Evolutionary conservation across 208 protist species (phyloP).

Genomic region (Sergeia podlipaevii): DNA sequence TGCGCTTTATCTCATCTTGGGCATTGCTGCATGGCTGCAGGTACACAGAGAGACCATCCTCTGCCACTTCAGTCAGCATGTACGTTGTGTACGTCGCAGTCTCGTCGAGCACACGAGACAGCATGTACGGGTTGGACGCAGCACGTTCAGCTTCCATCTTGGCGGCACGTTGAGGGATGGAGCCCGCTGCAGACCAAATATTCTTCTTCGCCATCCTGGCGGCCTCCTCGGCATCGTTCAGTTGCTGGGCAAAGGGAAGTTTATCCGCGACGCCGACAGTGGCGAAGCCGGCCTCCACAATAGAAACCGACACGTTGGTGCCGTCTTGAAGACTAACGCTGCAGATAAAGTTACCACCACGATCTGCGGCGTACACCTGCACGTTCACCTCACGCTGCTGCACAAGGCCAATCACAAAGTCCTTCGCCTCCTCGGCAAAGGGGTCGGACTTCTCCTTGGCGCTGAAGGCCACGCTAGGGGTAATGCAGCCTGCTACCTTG

Average conservation of each 20-base stretch:
- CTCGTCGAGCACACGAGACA: slow-evolving; percentile 39
- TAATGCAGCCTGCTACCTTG: slow-evolving; percentile 80
- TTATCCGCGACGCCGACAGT: slow-evolving; percentile 72
- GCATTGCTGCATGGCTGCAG: slow-evolving; percentile 47
- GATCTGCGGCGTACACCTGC: slow-evolving; percentile 82
- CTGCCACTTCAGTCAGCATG: slow-evolving; percentile 60
- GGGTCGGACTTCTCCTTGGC: slow-evolving; percentile 39
- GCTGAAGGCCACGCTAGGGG: slow-evolving; percentile 49
- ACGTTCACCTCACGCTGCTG: slow-evolving; percentile 83
- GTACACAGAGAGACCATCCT: slow-evolving; percentile 75
- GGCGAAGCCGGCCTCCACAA: slow-evolving; percentile 71
- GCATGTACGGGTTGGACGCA: slow-evolving; percentile 20
- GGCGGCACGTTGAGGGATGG: slow-evolving; percentile 52
- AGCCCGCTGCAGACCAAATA: slow-evolving; percentile 53
- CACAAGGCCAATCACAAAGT: slow-evolving; percentile 52
- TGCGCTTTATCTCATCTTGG: slow-evolving; percentile 25
- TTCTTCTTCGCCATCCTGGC: slow-evolving; percentile 47
- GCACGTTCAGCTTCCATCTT: slow-evolving; percentile 63
- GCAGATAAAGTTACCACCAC: slow-evolving; percentile 84
- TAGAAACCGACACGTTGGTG: slow-evolving; percentile 65
- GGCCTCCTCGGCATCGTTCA: slow-evolving; percentile 59
- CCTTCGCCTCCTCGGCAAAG: slow-evolving; percentile 73
- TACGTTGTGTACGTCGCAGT: slow-evolving; percentile 37
- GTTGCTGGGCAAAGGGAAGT: slow-evolving; percentile 68
- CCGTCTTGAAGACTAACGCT: slow-evolving; percentile 56